Evolutionary conservation across 1,139 yeast genomes (phyloP).

Genomic region (Candida labiduridarum): DNA sequence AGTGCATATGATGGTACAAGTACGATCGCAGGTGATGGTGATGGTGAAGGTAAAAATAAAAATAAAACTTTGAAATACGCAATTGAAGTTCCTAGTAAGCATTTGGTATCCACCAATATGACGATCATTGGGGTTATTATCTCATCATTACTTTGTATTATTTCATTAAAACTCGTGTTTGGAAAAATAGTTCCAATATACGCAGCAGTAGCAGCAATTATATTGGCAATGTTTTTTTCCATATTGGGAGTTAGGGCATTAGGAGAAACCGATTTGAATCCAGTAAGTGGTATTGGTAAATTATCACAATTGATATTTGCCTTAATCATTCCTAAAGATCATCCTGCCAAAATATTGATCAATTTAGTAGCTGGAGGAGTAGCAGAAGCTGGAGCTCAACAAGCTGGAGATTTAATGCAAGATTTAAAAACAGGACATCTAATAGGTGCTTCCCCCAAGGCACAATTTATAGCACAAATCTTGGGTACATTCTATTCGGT

Average conservation of each 20-base stretch:
- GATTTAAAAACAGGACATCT: constrained; percentile 94
- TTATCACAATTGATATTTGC: constrained; percentile 89
- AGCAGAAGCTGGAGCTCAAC: constrained; percentile 99
- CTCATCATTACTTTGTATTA: constrained; percentile 69
- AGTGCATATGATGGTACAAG: constrained; percentile 10
- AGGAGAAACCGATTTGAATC: constrained; percentile 96
- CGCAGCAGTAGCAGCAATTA: constrained; percentile 66
- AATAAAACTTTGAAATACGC: constrained; percentile 11
- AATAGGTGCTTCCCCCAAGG: constrained; percentile 88
- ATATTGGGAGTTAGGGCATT: constrained; percentile 88
- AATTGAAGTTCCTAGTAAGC: constrained; percentile 27
- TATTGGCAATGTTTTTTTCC: constrained; percentile 76
- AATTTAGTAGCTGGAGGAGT: constrained; percentile 94
- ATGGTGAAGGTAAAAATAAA: no score
- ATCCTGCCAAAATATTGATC: constrained; percentile 80
- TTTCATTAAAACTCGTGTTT: constrained; percentile 66
- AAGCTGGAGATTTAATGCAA: constrained; percentile 98
- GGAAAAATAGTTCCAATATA: constrained; percentile 72
- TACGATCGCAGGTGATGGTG: constrained; percentile 3
- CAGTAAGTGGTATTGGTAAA: constrained; percentile 96
- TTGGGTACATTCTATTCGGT: constrained; percentile 88
- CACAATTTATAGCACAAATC: constrained; percentile 88
- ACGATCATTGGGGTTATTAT: constrained; percentile 63
- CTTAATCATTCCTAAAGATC: constrained; percentile 68
- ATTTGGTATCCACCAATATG: constrained; percentile 52